Base-by-base conservation (phyloP, 352 stramenopile species). In the Globisporangium cederbergense region DNA sequence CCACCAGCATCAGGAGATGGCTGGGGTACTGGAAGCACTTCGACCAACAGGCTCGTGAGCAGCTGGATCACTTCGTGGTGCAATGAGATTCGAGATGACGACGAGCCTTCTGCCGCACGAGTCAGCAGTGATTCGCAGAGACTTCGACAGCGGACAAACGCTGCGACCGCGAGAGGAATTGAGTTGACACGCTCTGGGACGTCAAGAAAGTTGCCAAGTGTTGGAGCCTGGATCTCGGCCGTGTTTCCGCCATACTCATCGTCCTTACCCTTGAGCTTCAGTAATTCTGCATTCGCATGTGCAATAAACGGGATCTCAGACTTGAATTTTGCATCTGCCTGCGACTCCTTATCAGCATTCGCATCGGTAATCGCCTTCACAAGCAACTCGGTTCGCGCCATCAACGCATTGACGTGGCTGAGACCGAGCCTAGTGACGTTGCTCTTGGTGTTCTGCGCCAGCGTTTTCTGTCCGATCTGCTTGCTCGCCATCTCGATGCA, bases 1-100 rank as follows among this genome's bases (percentile, higher is more conserved):
- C 49, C 60, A 6, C 46, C 63, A 11, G 69, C 66, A 6, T 80
- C 69, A 13, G 66, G 56, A 0, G 65, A 63, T 0, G 72, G 63
- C 16, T 74, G 63, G 0, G 90, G 90, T n/a, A 90, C 73, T 1
- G 89, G 89, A 11, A 97, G 64, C 6, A 95, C 83, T 65, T 96
- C 86, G 5, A 92, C 83, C 45, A 97, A 78, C 11, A 96, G 57
- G 40, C 68, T 89, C 36, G 85, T 92, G 51, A 97, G 75, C 30
- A 96, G 72, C 42, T 95, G 88, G 51, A 95, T 93, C 32, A 95
- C 85, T 86, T 97, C 82, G 43, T 96, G 79, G 58, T 97, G 89
- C 42, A 97, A 71, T 2, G 86, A 88, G 20, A 97, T 76, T n/a
- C 86, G 83, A 40, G 88, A 97, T n/a, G 89, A 97, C 7, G 86